Base-by-base conservation (phyloP, 257 asterid species). In the Phtheirospermum japonicum region DNA sequence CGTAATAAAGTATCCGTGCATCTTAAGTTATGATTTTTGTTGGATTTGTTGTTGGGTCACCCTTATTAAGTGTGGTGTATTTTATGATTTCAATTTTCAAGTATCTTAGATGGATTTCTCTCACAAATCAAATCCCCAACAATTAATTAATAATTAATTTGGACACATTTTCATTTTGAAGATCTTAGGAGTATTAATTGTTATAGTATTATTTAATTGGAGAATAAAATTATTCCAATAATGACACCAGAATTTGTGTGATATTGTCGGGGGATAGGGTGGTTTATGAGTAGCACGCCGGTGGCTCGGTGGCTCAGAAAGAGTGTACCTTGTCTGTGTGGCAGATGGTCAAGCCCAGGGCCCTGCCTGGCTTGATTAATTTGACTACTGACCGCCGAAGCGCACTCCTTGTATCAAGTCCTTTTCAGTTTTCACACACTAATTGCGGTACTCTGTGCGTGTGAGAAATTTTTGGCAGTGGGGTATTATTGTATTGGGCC, bases 251-350 rank as follows among this genome's bases (percentile, higher is more conserved):
- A 23, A 18, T 9, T 7, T 2, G 32, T 9, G 14, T 23, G 46
- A 40, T 9, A 34, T 61, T 63, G 78, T 64, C 69, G 68, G 71
- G 73, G 43, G 43, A 56, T 28, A 16, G 16, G 37, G 65, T 64
- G 61, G 61, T 56, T 57, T n/a, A 19, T 12, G 39, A 39, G 45
- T 28, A 68, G 78, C 78, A 68, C 73, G 78, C 78, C 59, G 37
- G 19, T 13, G n/a, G n/a, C n/a, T n/a, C n/a, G n/a, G n/a, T n/a
- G 49, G 17, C 17, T 42, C 7, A 36, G 28, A 23, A 23, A 23
- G 11, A 32, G 2, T 18, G 60, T 64, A 17, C 36, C n/a, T n/a
- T n/a, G n/a, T n/a, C n/a, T n/a, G 32, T 51, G 55, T 45, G 30
- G 16, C 36, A 43, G 36, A 14, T 43, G 28, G 39, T 66, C 51